Base-by-base conservation (phyloP, 148 eudicot species). In the Bassia scoparia region DNA sequence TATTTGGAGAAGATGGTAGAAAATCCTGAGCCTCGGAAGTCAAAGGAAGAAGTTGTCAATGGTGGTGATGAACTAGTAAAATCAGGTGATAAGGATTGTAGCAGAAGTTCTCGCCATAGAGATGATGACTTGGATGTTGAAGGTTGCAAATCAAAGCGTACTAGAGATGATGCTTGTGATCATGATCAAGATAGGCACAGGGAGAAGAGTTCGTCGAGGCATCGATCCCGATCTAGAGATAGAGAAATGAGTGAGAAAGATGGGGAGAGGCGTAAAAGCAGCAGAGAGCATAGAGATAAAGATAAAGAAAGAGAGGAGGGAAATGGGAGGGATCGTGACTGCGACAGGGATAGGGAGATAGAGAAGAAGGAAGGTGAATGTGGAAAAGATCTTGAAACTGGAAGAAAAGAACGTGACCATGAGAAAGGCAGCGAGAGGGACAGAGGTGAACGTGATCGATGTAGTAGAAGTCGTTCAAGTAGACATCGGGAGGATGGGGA, bases 1-100 rank as follows among this genome's bases (percentile, higher is more conserved):
- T 90, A 86, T 74, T 70, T 90, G 77, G 98, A 93, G 86, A 93
- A 90, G 72, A 77, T 77, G 3, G 89, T 86, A 38, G 93, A 88
- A 75, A 78, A 82, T 79, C 73, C 82, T 1, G 92, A 88, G 49
- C 54, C 74, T 33, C 77, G 76, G 58, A 84, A 83, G 26, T 56
- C 35, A 7, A 85, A 85, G 71, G 84, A 77, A 60, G 78, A 76
- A 60, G 77, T 73, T 76, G 74, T 64, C 41, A 88, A 88, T 78
- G 89, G 87, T 35, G 85, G 79, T 44, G 87, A 81, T 53, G 86
- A 68, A 73, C 38, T 26, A 18, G 49, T 50, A 58, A 86, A 81
- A 50, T 66, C 84, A 44, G 84, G 82, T 63, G 86, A 83, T 13
- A 84, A 79, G 83, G 87, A 78, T 3, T 41, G 71, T 48, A 78